Evolutionary conservation across 2,329 filamentous ascomycete genomes (phyloP).

Genomic region (Trichoderma sp.): DNA sequence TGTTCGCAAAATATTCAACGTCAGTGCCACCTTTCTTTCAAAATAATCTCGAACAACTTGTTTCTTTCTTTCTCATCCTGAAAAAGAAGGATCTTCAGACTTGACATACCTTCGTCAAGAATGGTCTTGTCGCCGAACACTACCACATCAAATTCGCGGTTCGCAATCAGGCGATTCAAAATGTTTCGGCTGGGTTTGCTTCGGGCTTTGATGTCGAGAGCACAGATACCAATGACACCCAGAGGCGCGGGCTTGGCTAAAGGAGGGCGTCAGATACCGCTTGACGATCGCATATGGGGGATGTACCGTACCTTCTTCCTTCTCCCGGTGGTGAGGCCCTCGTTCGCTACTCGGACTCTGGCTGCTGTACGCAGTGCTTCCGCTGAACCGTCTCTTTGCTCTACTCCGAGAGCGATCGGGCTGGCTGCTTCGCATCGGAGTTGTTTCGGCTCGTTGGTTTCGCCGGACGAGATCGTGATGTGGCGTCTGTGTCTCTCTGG

Average conservation of each 20-base stretch:
- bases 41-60: neutral
- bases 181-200: conserved; percentile 98
- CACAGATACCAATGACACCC: conserved; percentile 87
- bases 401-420: conserved; percentile 66
- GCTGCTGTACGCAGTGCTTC: conserved; percentile 79
- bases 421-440: conserved; percentile 45
- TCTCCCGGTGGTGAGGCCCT: conserved; percentile 56
- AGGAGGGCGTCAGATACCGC: conserved; percentile 13
- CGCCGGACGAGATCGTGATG: conserved; percentile 52
- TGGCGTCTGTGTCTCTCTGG: conserved; percentile 47
- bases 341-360: conserved; percentile 77
- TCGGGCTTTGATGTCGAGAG: conserved; percentile 90
- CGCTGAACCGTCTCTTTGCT: conserved; percentile 75
- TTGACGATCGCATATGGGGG: neutral
- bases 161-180: conserved; percentile 84
- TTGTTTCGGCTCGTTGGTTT: conserved; percentile 43
- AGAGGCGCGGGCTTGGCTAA: conserved; percentile 59
- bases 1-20: conserved; percentile 34
- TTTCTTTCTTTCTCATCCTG: neutral
- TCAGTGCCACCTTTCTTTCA: conserved; percentile 7
- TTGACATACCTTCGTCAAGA: conserved; percentile 76
- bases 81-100: neutral
- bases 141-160: conserved; percentile 91
- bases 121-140: conserved; percentile 99
- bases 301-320: conserved; percentile 52